Percentiles rank a stretch among this genome's conserved stretches.
phyloP scores from a whole-genome alignment of 805 yeast genomes.

The Candida taoyuanica region DNA sequence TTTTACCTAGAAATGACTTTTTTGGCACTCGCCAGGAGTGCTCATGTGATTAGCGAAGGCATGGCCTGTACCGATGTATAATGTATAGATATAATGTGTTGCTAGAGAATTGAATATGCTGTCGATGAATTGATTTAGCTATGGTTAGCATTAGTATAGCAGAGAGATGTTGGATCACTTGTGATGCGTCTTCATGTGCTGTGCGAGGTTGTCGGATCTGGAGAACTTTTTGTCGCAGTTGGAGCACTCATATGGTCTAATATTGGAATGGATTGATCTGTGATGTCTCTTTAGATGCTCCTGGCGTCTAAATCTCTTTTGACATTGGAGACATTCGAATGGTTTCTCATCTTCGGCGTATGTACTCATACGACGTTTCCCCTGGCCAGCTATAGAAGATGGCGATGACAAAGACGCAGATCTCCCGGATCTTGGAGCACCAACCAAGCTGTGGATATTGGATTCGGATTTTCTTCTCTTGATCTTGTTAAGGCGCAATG shows the following conservation, averaged over 20 bases:
- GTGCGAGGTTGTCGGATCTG: slow-evolving; percentile 61
- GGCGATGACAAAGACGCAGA: too few species aligned
- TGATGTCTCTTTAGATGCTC: slow-evolving; percentile 74
- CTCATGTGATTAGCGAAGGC: not conserved
- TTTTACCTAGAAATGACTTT: too few species aligned
- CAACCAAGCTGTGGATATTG: too few species aligned
- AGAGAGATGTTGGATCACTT: not conserved
- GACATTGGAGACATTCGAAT: slow-evolving; percentile 58
- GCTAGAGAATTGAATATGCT: too few species aligned
- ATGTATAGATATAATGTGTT: too few species aligned
- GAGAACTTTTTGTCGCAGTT: slow-evolving; percentile 62
- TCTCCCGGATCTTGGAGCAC: too few species aligned
- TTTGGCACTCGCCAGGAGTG: not conserved
- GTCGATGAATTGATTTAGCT: not conserved
- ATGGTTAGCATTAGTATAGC: not conserved
- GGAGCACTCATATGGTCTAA: slow-evolving; percentile 61
- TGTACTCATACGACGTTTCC: too few species aligned
- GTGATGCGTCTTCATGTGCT: slow-evolving; percentile 56
- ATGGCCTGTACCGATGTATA: too few species aligned
- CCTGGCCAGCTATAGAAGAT: too few species aligned
- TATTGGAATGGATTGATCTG: slow-evolving; percentile 65
- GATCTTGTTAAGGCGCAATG: too few species aligned
- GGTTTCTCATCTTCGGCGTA: too few species aligned
- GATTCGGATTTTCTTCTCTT: too few species aligned
- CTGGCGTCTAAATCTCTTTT: slow-evolving; percentile 62